Percentiles rank a stretch among this genome's conserved stretches.
Conservation (phyloP, 306 rosid species). For the Mimosa pudica region DNA sequence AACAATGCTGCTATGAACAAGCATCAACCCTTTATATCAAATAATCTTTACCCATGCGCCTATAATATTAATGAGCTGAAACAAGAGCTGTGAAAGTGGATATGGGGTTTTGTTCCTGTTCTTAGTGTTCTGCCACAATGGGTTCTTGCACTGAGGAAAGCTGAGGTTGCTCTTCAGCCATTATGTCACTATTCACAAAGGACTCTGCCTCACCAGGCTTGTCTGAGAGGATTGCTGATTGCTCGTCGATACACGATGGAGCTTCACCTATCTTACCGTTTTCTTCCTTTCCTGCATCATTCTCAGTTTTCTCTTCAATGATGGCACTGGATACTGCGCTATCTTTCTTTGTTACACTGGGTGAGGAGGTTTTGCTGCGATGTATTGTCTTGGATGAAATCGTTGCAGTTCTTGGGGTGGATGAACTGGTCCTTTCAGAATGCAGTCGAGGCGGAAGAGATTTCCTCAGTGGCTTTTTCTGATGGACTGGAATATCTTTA, state of each 20-base stretch:
- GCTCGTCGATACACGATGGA: constrained; percentile 35
- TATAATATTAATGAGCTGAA: constrained; percentile 53
- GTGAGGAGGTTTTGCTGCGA: constrained; percentile 46
- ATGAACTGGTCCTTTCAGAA: constrained; percentile 61
- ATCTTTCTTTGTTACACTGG: constrained; percentile 45
- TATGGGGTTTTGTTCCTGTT: constrained; percentile 41
- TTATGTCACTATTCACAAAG: constrained; percentile 39
- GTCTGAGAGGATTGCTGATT: constrained; percentile 37
- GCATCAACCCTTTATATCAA: constrained; percentile 60
- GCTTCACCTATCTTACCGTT: constrained; percentile 36
- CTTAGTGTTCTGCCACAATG: constrained; percentile 44
- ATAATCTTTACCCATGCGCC: constrained; percentile 54
- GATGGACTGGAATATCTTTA: constrained; percentile 54
- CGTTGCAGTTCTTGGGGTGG: constrained; percentile 46
- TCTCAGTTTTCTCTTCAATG: constrained; percentile 47
- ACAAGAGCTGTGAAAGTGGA: constrained; percentile 34
- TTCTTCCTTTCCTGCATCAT: constrained; percentile 37
- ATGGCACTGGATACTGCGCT: constrained; percentile 36
- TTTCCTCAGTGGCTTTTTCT: constrained; percentile 79
- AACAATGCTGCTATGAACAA: constrained; percentile 68
- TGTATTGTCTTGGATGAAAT: constrained; percentile 57
- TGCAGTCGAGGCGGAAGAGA: constrained; percentile 90
- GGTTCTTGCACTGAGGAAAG: constrained; percentile 50
- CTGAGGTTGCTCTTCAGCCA: constrained; percentile 57
- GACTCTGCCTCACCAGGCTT: constrained; percentile 45